phyloP scores from a whole-genome alignment of 2,329 filamentous ascomycete genomes.

The Colletotrichum sp. region DNA sequence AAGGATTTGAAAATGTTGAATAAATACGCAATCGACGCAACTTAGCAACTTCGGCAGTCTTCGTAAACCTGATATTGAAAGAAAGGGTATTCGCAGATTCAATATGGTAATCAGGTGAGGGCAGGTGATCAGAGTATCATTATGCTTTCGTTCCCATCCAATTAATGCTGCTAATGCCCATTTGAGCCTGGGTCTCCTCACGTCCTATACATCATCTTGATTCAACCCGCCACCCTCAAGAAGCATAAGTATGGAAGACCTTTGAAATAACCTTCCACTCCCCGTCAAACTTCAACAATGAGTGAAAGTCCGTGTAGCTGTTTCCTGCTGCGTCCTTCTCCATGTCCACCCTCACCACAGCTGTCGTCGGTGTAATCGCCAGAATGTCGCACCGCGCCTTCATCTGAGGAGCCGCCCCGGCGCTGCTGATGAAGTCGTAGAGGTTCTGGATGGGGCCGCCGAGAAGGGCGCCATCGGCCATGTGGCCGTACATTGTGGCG shows the following conservation, averaged over 20 bases:
- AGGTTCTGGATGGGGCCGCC: background rate
- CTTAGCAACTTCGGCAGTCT: no score
- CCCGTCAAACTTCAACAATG: conserved; percentile 21
- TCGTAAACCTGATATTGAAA: no score
- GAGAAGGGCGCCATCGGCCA: background rate
- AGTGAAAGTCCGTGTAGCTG: conserved; percentile 20
- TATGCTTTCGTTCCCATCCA: background rate
- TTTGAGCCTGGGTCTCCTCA: background rate
- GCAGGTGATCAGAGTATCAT: background rate
- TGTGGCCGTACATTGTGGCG: background rate
- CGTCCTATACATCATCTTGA: rapidly evolving
- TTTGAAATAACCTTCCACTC: conserved; percentile 19
- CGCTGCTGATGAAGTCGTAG: background rate
- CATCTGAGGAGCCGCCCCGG: background rate
- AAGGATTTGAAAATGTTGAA: background rate
- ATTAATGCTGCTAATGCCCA: background rate
- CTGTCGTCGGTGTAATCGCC: conserved; percentile 21
- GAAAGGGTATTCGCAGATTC: no score
- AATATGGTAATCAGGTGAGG: no score
- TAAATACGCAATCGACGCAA: background rate
- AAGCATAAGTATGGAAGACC: conserved; percentile 22
- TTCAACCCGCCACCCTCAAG: background rate
- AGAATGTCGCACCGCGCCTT: conserved; percentile 19
- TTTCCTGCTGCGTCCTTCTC: conserved; percentile 2
- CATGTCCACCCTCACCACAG: conserved; percentile 22